These are phyloP conservation scores for Penicillium palitans DNA, from an alignment of 2,329 filamentous ascomycete species.

Conservation along the genomic window DNA sequence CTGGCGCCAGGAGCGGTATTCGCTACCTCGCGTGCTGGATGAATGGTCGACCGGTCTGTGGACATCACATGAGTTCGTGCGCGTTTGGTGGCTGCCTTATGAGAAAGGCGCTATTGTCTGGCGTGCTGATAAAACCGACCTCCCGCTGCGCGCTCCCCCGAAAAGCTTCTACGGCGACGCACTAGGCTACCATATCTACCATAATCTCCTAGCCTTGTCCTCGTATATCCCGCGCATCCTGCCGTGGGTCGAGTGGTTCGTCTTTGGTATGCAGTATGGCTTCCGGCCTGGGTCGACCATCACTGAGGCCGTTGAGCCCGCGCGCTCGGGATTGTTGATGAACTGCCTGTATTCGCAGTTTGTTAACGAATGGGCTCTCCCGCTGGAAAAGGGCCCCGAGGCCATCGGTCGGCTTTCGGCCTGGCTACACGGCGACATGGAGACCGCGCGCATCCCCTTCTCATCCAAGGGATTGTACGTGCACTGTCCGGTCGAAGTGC, in stretches of 20 bases:
- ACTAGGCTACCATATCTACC: constrained; percentile 86
- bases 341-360: constrained; percentile 98
- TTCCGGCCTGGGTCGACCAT: constrained; percentile 67
- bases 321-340: constrained; percentile 80
- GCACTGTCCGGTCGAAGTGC: constrained; percentile 90
- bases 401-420: constrained; percentile 77
- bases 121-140: constrained; percentile 76
- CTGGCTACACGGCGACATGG: constrained; percentile 77
- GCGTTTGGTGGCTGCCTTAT: constrained; percentile 98
- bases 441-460: constrained; percentile 74
- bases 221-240: constrained; percentile 76
- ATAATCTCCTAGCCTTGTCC: constrained; percentile 79
- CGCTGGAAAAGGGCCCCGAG: constrained; percentile 81
- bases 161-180: constrained; percentile 76
- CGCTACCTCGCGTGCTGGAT: constrained; percentile 66
- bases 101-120: constrained; percentile 84
- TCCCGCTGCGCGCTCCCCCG: constrained; percentile 59
- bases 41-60: constrained; percentile 75
- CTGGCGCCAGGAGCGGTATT: constrained; percentile 79
- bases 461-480: constrained; percentile 77
- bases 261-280: constrained; percentile 97
- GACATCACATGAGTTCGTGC: constrained; percentile 82
- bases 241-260: constrained; percentile 91
- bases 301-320: constrained; percentile 75
- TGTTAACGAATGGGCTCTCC: constrained; percentile 97